Percentiles rank a stretch among this genome's conserved stretches.
Conservation (phyloP, 2,329 filamentous ascomycete species). For the Tolypocladium paradoxum region DNA sequence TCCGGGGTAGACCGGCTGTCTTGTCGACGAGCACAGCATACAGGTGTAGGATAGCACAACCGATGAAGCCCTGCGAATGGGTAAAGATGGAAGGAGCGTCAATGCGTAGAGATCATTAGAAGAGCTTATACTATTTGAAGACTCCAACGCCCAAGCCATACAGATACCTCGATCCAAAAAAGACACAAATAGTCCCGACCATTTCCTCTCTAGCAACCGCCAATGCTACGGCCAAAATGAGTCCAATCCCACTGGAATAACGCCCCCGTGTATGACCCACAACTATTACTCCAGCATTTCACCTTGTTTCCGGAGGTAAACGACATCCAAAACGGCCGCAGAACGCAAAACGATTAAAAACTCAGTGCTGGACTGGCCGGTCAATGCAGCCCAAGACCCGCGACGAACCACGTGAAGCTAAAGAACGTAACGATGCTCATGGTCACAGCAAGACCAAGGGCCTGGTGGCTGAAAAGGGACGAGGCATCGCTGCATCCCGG, state of each 20-base stretch:
- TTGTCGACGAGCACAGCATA: background rate
- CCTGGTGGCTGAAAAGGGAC: constrained; percentile 33
- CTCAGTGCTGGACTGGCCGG: background rate
- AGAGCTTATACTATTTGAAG: background rate
- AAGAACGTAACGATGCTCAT: constrained; percentile 47
- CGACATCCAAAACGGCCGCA: background rate
- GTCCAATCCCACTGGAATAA: background rate
- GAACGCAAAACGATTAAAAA: background rate
- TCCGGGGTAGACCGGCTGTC: background rate
- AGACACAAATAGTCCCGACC: background rate
- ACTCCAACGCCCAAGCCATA: background rate
- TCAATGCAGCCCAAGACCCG: constrained; percentile 32
- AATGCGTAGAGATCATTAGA: background rate
- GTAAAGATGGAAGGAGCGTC: background rate
- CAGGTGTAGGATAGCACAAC: background rate
- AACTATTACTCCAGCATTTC: background rate
- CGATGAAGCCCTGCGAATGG: too few species aligned
- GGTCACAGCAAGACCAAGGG: constrained; percentile 37
- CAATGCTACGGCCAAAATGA: background rate
- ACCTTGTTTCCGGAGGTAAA: background rate
- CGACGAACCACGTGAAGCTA: constrained; percentile 55
- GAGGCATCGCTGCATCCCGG: constrained; percentile 45
- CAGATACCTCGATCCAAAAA: background rate
- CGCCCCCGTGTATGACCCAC: background rate
- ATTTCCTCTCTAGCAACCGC: background rate